A percentile compares a stretch with the other conserved stretches of the same genome.
Conservation (phyloP, 2,329 filamentous ascomycete species). For the Calonectria pauciramosa region DNA sequence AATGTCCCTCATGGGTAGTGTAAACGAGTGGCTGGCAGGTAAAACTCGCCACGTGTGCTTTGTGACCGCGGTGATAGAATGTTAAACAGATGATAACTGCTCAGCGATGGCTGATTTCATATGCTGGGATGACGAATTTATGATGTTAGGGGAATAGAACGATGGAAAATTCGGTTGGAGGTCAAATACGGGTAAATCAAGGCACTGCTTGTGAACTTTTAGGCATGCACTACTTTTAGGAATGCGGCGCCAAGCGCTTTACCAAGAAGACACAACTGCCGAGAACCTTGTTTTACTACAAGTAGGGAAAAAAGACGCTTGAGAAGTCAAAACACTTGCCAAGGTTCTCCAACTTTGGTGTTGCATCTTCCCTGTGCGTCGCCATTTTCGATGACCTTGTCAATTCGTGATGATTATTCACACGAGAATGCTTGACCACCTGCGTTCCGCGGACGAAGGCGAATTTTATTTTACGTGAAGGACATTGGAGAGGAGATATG, state of each 20-base stretch:
- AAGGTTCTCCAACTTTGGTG: neutral
- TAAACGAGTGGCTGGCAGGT: neutral
- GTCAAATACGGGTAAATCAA: neutral
- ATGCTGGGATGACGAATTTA: too few species aligned
- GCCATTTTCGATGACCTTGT: neutral
- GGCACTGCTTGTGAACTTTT: neutral
- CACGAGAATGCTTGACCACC: neutral
- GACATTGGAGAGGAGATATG: neutral
- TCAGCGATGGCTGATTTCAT: too few species aligned
- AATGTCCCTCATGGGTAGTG: neutral
- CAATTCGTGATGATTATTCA: neutral
- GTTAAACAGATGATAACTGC: too few species aligned
- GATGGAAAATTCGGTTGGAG: neutral
- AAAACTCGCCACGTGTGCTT: neutral
- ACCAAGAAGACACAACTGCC: neutral
- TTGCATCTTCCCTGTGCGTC: neutral
- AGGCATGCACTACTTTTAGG: neutral
- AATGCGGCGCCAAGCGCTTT: neutral
- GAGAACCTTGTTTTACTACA: neutral
- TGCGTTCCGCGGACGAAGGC: neutral
- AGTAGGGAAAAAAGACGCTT: neutral
- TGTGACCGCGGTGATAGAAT: too few species aligned
- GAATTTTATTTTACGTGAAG: neutral
- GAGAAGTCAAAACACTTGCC: neutral
- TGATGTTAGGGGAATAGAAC: neutral